A percentile compares a stretch with the other conserved stretches of the same genome.
phyloP scores from a whole-genome alignment of 1,284 basidiomycete species.

The Ustilago loliicola region DNA sequence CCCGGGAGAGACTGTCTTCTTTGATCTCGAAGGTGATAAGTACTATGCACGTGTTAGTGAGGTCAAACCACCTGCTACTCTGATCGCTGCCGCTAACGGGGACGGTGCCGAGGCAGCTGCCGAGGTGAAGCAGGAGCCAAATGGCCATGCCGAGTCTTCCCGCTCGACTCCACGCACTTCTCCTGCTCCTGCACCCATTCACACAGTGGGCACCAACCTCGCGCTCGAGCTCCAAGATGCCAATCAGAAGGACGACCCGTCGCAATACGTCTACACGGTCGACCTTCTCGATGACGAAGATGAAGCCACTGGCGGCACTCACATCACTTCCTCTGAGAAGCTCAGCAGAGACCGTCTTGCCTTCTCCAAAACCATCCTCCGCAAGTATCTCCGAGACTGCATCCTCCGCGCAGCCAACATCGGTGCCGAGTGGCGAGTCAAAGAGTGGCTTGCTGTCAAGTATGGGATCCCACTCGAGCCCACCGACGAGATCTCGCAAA shows the following conservation, averaged over 20 bases:
- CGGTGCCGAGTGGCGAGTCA: conserved; percentile 94
- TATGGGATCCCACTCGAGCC: conserved; percentile 87
- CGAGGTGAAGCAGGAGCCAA: conserved; percentile 28
- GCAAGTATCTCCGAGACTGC: conserved; percentile 94
- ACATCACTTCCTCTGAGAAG: conserved; percentile 82
- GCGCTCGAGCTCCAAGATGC: conserved; percentile 81
- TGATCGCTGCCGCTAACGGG: not conserved
- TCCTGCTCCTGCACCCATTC: conserved; percentile 67
- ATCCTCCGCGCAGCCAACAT: conserved; percentile 89
- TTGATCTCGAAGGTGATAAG: conserved; percentile 72
- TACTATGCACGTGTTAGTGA: conserved; percentile 82
- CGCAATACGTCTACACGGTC: conserved; percentile 87
- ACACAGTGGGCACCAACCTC: conserved; percentile 84
- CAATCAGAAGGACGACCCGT: conserved; percentile 81
- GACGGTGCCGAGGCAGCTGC: not conserved
- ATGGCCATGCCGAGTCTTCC: conserved; percentile 38
- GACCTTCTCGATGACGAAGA: conserved; percentile 76
- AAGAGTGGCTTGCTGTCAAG: conserved; percentile 82
- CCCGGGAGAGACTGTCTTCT: conserved; percentile 76
- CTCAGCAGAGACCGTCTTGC: conserved; percentile 89
- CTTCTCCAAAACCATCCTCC: conserved; percentile 95
- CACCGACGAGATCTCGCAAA: conserved; percentile 84
- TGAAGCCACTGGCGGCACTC: conserved; percentile 76
- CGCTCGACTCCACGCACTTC: conserved; percentile 13
- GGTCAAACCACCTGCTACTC: conserved; percentile 77